A percentile compares a stretch with the other conserved stretches of the same genome.
phyloP scores from a whole-genome alignment of 768 basidiomycete genomes.

The Podaxis sp. region DNA sequence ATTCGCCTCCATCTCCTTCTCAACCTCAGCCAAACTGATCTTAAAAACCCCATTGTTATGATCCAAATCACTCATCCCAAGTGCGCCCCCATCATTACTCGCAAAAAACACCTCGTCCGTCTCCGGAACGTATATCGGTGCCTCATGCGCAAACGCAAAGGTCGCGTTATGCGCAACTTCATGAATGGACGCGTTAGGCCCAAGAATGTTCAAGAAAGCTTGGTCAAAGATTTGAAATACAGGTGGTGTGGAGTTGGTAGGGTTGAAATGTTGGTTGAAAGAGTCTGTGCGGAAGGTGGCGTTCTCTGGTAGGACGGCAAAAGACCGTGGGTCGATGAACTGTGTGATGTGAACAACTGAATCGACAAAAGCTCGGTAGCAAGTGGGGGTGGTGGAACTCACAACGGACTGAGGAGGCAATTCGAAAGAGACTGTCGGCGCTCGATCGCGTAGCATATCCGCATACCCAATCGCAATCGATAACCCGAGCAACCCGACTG shows the following conservation, averaged over 20 bases:
- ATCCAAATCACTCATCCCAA: slow-evolving; percentile 59
- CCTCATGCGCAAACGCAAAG: slow-evolving; percentile 78
- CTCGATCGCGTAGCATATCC: not conserved
- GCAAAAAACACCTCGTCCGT: slow-evolving; percentile 74
- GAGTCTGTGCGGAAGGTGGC: slow-evolving; percentile 33
- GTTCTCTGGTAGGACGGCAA: slow-evolving; percentile 47
- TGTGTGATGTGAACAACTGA: slow-evolving; percentile 18
- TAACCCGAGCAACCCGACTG: not conserved
- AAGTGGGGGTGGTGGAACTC: slow-evolving; percentile 8
- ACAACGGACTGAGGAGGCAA: slow-evolving; percentile 29
- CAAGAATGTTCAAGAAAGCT: slow-evolving; percentile 59
- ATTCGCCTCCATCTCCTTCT: slow-evolving; percentile 33
- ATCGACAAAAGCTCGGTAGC: not conserved
- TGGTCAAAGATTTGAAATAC: slow-evolving; percentile 51
- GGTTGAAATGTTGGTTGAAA: slow-evolving; percentile 48
- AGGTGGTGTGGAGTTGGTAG: slow-evolving; percentile 51
- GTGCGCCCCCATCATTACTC: slow-evolving; percentile 61
- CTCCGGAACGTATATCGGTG: slow-evolving; percentile 60
- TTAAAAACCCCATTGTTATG: slow-evolving; percentile 61
- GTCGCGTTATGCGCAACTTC: slow-evolving; percentile 55
- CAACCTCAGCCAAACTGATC: slow-evolving; percentile 56
- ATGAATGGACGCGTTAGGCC: slow-evolving; percentile 49
- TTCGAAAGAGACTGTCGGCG: not conserved
- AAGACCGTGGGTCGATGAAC: slow-evolving; percentile 47
- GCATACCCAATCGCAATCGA: not conserved